Evolutionary conservation across 352 stramenopile species (phyloP).

Genomic region (Globisporangium recalcitrans): DNA sequence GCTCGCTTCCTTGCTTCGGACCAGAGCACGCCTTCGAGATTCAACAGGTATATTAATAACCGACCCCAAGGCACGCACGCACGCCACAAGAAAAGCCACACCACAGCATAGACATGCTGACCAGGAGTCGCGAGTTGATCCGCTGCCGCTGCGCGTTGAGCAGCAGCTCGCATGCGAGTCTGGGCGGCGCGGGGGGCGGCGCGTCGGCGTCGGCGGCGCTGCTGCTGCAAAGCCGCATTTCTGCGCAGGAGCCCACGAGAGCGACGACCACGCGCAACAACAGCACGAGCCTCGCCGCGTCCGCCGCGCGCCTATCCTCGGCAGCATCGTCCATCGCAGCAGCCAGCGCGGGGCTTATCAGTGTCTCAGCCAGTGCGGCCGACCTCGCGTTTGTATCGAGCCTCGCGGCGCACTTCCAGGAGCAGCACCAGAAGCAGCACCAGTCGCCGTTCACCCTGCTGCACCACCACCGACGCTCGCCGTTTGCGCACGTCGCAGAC

Average conservation of each 20-base stretch:
- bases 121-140: constrained; percentile 10
- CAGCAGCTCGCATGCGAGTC: constrained; percentile 7
- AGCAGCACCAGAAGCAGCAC: constrained; percentile 8
- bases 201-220: not conserved
- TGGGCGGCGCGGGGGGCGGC: not conserved
- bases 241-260: constrained; percentile 6
- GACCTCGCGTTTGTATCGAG: constrained; percentile 17
- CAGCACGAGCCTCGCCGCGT: constrained; percentile 11
- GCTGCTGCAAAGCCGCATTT: constrained; percentile 13
- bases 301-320: not conserved
- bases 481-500: constrained; percentile 11
- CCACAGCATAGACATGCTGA: constrained; percentile 1
- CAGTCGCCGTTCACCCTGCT: constrained; percentile 6
- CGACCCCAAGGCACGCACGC: not conserved
- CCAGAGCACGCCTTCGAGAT: not conserved
- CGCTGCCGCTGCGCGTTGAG: not conserved
- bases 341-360: not conserved
- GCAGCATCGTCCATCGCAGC: not conserved
- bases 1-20: not conserved
- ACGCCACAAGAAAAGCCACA: not conserved
- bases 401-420: constrained; percentile 13
- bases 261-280: constrained; percentile 9
- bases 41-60: constrained; percentile 5
- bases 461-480: constrained; percentile 15
- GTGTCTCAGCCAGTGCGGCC: constrained; percentile 10